Base-by-base conservation (phyloP, 2,329 filamentous ascomycete species). In the Calonectria montana region DNA sequence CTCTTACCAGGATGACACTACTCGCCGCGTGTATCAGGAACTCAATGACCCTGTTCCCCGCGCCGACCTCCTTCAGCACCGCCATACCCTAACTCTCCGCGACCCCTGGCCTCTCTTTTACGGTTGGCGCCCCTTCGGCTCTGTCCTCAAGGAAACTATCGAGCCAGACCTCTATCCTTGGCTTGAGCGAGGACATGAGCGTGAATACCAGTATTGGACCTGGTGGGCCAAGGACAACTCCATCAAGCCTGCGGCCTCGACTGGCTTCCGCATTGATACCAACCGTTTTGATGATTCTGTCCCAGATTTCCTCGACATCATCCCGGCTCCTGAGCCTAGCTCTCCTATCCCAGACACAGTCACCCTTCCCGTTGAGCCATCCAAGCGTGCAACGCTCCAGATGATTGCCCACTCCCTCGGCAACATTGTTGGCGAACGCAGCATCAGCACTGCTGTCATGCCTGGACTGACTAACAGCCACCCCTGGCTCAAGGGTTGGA, bases 51-150 rank as follows among this genome's bases (percentile, higher is more conserved):
- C 47, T 13, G 70, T 79, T 15, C 71, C 77, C 12, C 77, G 77
- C 10, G 73, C 74, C 25, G 67, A 72, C 29, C 72, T 79, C 13
- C 71, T 79, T 29, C 77, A 77, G 31, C 77, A 79, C 47, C 77
- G 77, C 1, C 75, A 79, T 23, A 79, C 77, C 2, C 64, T 79
- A 8, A 79, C 77, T 21, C 75, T 79, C 10, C 77, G 77, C 13
- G 77, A 79, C 31, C 77, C 77, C 15, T 79, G 76, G 76, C 77
- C 77, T 7, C 73, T 79, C n/a, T 79, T 79, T 37, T 78, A 77
- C 29, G 77, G 77, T 23, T 79, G 77, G 77, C 76, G 69, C 8
- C 77, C 77, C 31, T 79, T 79, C 43, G 77, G 77, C 9, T 66
- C 64, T 13, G 59, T 79, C 15, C 66, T 71, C 18, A 77, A 76